A percentile compares a stretch with the other conserved stretches of the same genome.
Evolutionary conservation across 2,329 filamentous ascomycete genomes (phyloP).

Genomic region (Lithohypha guttulata): DNA sequence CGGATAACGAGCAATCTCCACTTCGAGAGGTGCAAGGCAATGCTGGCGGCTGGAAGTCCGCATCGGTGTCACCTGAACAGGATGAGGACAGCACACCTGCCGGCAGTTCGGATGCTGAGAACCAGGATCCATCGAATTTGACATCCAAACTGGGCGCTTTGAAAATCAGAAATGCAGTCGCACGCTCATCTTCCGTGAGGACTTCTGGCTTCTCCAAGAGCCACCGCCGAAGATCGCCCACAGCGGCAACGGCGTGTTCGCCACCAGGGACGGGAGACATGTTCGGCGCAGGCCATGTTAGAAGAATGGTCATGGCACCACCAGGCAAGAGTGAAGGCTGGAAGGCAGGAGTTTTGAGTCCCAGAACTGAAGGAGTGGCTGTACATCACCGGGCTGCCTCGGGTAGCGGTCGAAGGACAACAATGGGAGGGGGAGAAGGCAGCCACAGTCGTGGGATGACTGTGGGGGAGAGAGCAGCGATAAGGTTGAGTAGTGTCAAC

Average conservation of each 20-base stretch:
- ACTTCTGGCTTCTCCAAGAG: slow-evolving; percentile 29
- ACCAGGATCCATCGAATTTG: slow-evolving; percentile 34
- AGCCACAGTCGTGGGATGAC: slow-evolving; percentile 3
- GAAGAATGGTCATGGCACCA: slow-evolving; percentile 49
- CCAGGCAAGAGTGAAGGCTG: slow-evolving; percentile 47
- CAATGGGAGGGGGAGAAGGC: slow-evolving; percentile 15
- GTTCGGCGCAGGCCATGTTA: slow-evolving; percentile 55
- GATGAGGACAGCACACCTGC: slow-evolving; percentile 27
- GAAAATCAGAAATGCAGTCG: slow-evolving; percentile 46
- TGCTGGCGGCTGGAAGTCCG: slow-evolving; percentile 37
- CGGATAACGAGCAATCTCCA: slow-evolving; percentile 47
- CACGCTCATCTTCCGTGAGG: slow-evolving; percentile 39
- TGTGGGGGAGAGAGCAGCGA: slow-evolving; percentile 11
- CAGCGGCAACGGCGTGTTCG: slow-evolving; percentile 33
- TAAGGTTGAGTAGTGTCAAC: slow-evolving; percentile 11
- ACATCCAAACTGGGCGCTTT: slow-evolving; percentile 38
- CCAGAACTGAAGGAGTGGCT: slow-evolving; percentile 30
- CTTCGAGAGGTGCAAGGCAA: slow-evolving; percentile 44
- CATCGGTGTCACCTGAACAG: slow-evolving; percentile 18
- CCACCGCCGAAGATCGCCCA: slow-evolving; percentile 44
- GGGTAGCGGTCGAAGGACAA: slow-evolving; percentile 33
- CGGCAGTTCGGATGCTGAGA: slow-evolving; percentile 37
- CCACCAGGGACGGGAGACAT: slow-evolving; percentile 48
- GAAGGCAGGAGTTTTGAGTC: slow-evolving; percentile 50
- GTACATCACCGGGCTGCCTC: slow-evolving; percentile 34